Evolutionary conservation across 2,329 filamentous ascomycete species (phyloP), one percentile per base, ranked within the genome.

Genomic region (Cytospora paraplurivora): DNA sequence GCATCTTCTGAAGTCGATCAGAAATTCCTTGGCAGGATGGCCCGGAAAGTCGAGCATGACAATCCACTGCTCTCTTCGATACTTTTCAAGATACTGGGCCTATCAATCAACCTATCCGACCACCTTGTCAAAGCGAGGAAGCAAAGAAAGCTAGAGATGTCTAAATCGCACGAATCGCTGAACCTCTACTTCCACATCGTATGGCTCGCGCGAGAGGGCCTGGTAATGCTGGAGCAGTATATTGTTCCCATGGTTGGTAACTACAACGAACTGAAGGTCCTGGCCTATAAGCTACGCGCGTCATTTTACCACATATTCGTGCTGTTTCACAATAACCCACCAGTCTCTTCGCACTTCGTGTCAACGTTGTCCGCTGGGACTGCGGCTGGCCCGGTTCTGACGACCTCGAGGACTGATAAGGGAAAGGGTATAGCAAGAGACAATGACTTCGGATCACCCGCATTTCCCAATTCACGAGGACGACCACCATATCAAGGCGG

Each of bases 251-350:
- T 89, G 84, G 91, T 92, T 62, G 88, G 83, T 69, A 89, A 86
- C 71, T 92, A 88, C 76, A 87, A 82, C 72, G 93, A 96, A 75
- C 86, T 97, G 63, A 93, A 93, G 72, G 93, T 98, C 52, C 83
- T 99, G 67, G 89, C 91, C 21, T 92, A 92, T 74, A 99, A 98
- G 76, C 83, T 99, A 15, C 88, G 92, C 65, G 95, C 95, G 17
- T 96, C 92, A 21, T 96, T 98, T 74, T 95, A 96, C 71, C 94
- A 99, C 78, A 92, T 99, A 68, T 97, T 97, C 75, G 95, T 96
- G 60, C 84, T 98, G 13, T 98, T 97, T 73, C 92, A 97, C 79
- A 97, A 97, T 76, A 87, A 92, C 59, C 94, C 94, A 0, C 83
- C 89, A 0, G 85, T 97, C 62, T 88, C 88, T 52, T 79, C 82